phyloP scores from a whole-genome alignment of 441 rosid species.

The Pelargonium fulgidum region DNA sequence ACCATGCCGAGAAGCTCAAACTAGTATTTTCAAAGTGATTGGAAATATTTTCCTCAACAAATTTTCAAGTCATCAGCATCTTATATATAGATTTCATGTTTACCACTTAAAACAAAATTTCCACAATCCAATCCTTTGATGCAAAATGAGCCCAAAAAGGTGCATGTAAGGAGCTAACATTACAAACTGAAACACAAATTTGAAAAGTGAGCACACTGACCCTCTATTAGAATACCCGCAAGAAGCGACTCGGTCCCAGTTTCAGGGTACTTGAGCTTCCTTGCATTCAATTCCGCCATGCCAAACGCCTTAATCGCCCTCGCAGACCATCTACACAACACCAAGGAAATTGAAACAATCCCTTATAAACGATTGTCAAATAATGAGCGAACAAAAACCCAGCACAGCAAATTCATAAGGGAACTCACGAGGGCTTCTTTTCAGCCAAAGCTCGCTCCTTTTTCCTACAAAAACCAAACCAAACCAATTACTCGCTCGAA shows the following conservation, averaged over 20 bases:
- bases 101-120: not conserved
- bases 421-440: no score
- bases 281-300: constrained; percentile 74
- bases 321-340: constrained; percentile 70
- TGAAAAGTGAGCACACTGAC: constrained; percentile 31
- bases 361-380: constrained; percentile 2
- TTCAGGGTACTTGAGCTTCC: constrained; percentile 75
- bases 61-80: no score
- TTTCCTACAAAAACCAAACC: no score
- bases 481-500: no score
- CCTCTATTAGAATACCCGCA: constrained; percentile 84
- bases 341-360: constrained; percentile 16
- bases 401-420: no score
- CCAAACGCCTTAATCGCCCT: constrained; percentile 75
- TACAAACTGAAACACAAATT: not conserved
- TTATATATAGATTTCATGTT: no score
- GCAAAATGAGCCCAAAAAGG: not conserved
- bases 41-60: no score
- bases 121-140: no score
- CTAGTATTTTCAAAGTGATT: no score
- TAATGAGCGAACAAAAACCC: not conserved
- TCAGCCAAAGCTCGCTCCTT: no score
- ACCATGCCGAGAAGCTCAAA: no score
- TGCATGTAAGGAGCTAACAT: constrained; percentile 7
- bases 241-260: constrained; percentile 81